These are phyloP conservation scores for Arctostaphylos glauca DNA, from an alignment of 148 eudicot species.

Conservation along the genomic window DNA sequence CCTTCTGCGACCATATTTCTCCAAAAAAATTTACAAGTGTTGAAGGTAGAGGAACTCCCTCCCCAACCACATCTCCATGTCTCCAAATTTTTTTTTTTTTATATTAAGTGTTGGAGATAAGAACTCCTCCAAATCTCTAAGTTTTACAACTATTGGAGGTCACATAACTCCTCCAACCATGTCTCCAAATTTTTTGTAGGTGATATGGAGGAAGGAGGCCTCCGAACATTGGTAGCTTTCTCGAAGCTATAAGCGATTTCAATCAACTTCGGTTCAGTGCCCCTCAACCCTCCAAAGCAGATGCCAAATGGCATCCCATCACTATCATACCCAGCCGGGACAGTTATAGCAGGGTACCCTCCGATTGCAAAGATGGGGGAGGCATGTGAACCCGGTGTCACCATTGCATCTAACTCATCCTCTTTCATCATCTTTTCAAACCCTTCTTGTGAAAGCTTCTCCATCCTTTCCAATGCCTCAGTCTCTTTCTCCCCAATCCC, in stretches of 20 bases:
- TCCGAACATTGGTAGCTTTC: conserved; percentile 40
- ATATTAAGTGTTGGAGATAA: no score
- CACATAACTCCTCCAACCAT: no score
- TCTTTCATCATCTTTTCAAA: conserved; percentile 36
- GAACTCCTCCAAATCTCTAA: no score
- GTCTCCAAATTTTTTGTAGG: no score
- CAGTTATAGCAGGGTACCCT: conserved; percentile 43
- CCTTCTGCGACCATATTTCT: no score
- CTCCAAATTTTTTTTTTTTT: no score
- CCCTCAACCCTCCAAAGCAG: conserved; percentile 42
- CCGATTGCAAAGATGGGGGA: conserved; percentile 38
- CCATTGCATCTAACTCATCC: conserved; percentile 36
- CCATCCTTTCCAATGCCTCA: conserved; percentile 19
- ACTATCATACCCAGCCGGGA: conserved; percentile 39
- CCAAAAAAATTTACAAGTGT: no score
- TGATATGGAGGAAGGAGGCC: conserved; percentile 28
- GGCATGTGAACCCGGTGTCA: conserved; percentile 23
- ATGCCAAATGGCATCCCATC: conserved; percentile 42
- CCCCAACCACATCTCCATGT: no score
- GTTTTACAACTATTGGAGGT: no score
- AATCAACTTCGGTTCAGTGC: conserved; percentile 36
- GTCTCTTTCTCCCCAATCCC: conserved; percentile 34
- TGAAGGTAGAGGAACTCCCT: no score
- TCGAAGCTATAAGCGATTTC: conserved; percentile 49
- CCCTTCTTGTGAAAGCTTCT: conserved; percentile 21